phyloP scores from a whole-genome alignment of 2,329 filamentous ascomycete genomes.

The Pseudocercospora cruenta region DNA sequence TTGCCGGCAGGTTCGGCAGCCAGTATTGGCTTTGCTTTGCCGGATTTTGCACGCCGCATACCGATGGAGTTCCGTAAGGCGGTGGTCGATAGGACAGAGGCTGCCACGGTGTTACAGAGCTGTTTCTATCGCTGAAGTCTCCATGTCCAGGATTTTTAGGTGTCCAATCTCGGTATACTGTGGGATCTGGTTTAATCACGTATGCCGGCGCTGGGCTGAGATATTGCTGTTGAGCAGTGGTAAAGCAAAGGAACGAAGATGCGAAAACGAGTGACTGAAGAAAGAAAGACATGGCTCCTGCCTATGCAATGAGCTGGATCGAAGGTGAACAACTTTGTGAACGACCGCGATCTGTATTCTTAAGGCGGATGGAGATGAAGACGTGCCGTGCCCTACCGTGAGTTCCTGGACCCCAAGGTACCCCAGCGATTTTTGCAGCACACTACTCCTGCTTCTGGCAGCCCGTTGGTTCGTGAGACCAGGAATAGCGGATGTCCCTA shows the following conservation, averaged over 20 bases:
- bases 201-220: constrained; percentile 18
- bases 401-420: no score
- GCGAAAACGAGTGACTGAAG: constrained; percentile 18
- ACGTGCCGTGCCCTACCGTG: no score
- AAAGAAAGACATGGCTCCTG: constrained; percentile 2
- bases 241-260: constrained; percentile 2
- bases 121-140: constrained; percentile 19
- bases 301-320: not conserved
- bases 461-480: no score
- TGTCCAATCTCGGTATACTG: constrained; percentile 16
- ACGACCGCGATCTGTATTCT: not conserved
- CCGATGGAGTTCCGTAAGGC: not conserved
- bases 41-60: constrained; percentile 17
- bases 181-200: constrained; percentile 20
- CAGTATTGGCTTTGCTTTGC: constrained; percentile 59
- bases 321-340: not conserved
- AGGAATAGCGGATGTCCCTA: no score
- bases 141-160: constrained; percentile 19
- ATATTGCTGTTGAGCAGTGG: constrained; percentile 18
- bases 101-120: constrained; percentile 23
- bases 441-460: no score
- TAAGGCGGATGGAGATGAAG: not conserved
- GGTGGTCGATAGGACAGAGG: constrained; percentile 7
- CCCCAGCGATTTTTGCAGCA: no score
- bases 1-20: constrained; percentile 63